Base-by-base conservation (phyloP, 2,329 filamentous ascomycete genomes). In the Ceratocystis ficicola region DNA sequence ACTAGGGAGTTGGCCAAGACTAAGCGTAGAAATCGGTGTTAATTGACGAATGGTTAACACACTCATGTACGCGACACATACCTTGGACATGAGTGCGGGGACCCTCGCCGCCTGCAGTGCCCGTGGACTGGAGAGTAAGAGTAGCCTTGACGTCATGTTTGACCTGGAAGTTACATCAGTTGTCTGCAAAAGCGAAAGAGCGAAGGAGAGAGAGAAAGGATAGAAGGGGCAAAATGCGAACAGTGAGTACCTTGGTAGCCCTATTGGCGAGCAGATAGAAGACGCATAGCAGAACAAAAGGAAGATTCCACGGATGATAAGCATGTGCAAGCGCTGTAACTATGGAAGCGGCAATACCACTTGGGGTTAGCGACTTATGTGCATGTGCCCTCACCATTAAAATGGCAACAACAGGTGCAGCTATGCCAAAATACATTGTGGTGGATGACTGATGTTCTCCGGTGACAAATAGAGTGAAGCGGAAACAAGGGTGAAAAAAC, bases 281-380 rank as follows among this genome's bases (percentile, higher is more conserved):
- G 44, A 91, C 83, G 62, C 83, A 82, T 1, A 97, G 80, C 10
- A 96, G 80, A 32, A 83, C 83, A 76, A 96, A 95, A n/a, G 90
- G 92, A n/a, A 92, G 79, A 68, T 89, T 89, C 87, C 90, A 96
- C 2, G 93, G 93, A 75, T 97, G 92, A n/a, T 92, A 77, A 17
- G 91, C 90, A 74, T 99, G 94, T 10, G 88, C 83, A 59, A 82
- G 74, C 3, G 90, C 92, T 3, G 92, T 95, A 55, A 87, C 71
- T 4, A 80, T 79, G 2, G 93, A 93, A 12, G 83, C 82, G 46
- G 87, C 70, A 70, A 96, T 83, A 68, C 92, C 93, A 5, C 80
- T 77, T 0, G 87, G 83, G 0, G 93, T 97, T 48, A 99, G 81
- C 28, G 87, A 92, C 66, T 89, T 87, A 70, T 85, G 86, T 60